phyloP scores from a whole-genome alignment of 306 rosid species.

The Fragaria iinumae region DNA sequence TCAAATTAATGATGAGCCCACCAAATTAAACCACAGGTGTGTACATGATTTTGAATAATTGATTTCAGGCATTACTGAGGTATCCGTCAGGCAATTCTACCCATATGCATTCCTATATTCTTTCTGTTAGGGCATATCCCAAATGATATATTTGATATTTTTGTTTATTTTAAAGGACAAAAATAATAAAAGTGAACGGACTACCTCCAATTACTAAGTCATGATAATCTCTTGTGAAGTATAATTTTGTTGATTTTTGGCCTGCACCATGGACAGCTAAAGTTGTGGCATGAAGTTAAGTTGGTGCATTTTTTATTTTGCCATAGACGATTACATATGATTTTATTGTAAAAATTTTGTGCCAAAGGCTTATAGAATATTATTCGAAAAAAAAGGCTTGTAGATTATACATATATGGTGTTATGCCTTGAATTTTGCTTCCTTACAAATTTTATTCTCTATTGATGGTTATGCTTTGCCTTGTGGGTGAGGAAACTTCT shows the following conservation, averaged over 20 bases:
- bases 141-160: neutral
- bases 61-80: neutral
- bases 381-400: neutral
- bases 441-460: neutral
- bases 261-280: neutral
- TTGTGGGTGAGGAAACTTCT: neutral
- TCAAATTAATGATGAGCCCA: constrained; percentile 34
- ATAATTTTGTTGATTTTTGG: neutral
- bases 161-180: neutral
- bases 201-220: no score
- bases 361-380: neutral
- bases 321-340: neutral
- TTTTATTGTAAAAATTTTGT: neutral
- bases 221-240: neutral
- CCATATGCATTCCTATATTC: neutral
- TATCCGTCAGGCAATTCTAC: neutral
- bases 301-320: neutral
- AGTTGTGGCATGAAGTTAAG: neutral
- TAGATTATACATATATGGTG: neutral
- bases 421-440: neutral
- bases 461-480: neutral
- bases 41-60: neutral
- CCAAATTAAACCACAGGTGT: constrained; percentile 40
- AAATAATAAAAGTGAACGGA: neutral
- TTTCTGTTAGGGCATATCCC: neutral